Evolutionary conservation across 192 early-diverging fungal species (phyloP).

Genomic region (Coemansia sp.): DNA sequence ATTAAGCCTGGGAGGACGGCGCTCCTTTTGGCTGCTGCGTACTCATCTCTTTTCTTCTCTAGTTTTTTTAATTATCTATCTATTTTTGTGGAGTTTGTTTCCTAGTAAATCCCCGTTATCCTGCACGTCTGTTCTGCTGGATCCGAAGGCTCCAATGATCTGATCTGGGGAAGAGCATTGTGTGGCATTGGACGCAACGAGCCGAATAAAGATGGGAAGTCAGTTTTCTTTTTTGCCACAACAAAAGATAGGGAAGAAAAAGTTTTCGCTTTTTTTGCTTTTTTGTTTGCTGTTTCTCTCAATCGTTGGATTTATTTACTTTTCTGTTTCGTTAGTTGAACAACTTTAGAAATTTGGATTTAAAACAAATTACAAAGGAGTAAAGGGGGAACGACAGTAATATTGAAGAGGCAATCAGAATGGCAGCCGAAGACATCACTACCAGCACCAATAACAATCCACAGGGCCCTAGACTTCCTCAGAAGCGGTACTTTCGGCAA

Average conservation of each 20-base stretch:
- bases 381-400: not conserved
- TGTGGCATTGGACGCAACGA: too few species aligned
- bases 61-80: not conserved
- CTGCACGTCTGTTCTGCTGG: too few species aligned
- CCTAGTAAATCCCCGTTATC: too few species aligned
- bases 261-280: too few species aligned
- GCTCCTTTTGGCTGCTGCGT: not conserved
- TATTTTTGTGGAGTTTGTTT: slow-evolving; percentile 1
- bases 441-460: slow-evolving; percentile 2
- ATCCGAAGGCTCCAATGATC: too few species aligned
- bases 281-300: too few species aligned
- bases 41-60: not conserved
- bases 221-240: not conserved
- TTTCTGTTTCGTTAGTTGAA: too few species aligned
- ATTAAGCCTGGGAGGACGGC: not conserved
- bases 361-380: not conserved
- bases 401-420: not conserved
- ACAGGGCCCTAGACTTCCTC: slow-evolving; percentile 44
- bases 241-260: too few species aligned
- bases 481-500: slow-evolving; percentile 83
- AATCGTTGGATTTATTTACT: too few species aligned
- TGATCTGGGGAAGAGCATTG: too few species aligned
- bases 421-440: slow-evolving; percentile 15
- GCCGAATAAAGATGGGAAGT: not conserved
- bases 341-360: too few species aligned